Evolutionary conservation across 1,139 yeast species (phyloP).

Genomic region (Saccharomycopsis phalli): DNA sequence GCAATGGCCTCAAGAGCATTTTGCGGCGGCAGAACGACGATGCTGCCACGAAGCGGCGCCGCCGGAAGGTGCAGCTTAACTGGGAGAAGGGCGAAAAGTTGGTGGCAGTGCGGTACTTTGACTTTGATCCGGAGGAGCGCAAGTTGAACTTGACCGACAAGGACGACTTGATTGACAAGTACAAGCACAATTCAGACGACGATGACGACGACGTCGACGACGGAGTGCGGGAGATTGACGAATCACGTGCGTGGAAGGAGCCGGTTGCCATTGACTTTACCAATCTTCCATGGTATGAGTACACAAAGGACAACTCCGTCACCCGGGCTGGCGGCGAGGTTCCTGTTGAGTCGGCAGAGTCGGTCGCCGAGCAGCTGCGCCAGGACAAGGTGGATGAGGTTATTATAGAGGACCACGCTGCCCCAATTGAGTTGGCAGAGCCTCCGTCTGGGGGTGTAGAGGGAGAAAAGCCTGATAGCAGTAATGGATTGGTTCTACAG

Average conservation of each 20-base stretch:
- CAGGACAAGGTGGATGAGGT: conserved; percentile 26
- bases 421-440: conserved; percentile 16
- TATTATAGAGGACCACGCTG: conserved; percentile 24
- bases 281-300: conserved; percentile 19
- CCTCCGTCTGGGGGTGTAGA: conserved; percentile 12
- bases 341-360: conserved; percentile 25
- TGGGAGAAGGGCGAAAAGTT: conserved; percentile 24
- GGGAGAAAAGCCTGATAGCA: conserved; percentile 14
- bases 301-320: conserved; percentile 22
- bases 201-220: conserved; percentile 22
- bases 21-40: conserved; percentile 17
- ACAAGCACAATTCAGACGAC: conserved; percentile 17
- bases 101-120: conserved; percentile 37
- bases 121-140: conserved; percentile 33
- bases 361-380: conserved; percentile 24
- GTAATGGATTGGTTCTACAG: conserved; percentile 16
- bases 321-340: conserved; percentile 27
- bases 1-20: conserved; percentile 16
- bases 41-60: conserved; percentile 15
- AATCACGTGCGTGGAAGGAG: conserved; percentile 26
- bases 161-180: conserved; percentile 20
- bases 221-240: conserved; percentile 23
- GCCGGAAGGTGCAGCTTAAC: conserved; percentile 14
- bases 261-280: conserved; percentile 26
- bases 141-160: conserved; percentile 21